These are phyloP conservation scores for Xylaria flabelliformis DNA, from an alignment of 495 filamentous ascomycete species.

Conservation along the genomic window DNA sequence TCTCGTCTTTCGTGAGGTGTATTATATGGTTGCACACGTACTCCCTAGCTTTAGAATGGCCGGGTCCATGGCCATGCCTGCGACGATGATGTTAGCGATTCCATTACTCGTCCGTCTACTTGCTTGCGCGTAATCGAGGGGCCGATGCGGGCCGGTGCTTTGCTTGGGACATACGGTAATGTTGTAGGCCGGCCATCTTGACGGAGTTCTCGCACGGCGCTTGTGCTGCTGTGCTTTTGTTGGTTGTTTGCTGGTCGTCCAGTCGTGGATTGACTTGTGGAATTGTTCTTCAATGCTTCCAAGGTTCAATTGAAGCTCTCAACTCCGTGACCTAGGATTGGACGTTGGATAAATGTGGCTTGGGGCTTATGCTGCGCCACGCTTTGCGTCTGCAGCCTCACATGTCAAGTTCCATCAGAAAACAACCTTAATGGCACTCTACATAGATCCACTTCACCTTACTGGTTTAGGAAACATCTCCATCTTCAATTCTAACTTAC, in stretches of 20 bases:
- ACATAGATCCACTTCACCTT: too few relatives aligned
- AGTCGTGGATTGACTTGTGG: constrained; percentile 12
- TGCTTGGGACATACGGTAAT: constrained; percentile 46
- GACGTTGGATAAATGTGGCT: constrained; percentile 11
- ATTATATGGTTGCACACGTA: too few relatives aligned
- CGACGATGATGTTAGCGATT: constrained; percentile 24
- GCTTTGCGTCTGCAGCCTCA: neutral
- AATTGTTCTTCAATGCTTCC: neutral
- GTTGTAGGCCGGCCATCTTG: constrained; percentile 53
- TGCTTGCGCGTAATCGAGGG: neutral
- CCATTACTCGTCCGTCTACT: neutral
- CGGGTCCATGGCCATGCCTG: constrained; percentile 73
- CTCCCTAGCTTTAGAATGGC: constrained; percentile 77
- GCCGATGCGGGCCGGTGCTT: neutral
- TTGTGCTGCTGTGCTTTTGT: constrained; percentile 14
- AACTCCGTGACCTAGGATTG: neutral
- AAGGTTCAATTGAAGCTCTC: constrained; percentile 7
- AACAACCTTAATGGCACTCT: too few relatives aligned
- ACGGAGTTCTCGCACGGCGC: constrained; percentile 23
- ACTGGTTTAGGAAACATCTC: too few relatives aligned
- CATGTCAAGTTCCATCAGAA: too few relatives aligned
- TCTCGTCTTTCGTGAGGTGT: too few relatives aligned
- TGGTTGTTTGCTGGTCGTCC: constrained; percentile 3
- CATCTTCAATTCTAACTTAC: too few relatives aligned
- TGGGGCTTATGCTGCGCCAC: constrained; percentile 13